Conservation (phyloP, 352 stramenopile genomes). For the Lagenidium sp. region DNA sequence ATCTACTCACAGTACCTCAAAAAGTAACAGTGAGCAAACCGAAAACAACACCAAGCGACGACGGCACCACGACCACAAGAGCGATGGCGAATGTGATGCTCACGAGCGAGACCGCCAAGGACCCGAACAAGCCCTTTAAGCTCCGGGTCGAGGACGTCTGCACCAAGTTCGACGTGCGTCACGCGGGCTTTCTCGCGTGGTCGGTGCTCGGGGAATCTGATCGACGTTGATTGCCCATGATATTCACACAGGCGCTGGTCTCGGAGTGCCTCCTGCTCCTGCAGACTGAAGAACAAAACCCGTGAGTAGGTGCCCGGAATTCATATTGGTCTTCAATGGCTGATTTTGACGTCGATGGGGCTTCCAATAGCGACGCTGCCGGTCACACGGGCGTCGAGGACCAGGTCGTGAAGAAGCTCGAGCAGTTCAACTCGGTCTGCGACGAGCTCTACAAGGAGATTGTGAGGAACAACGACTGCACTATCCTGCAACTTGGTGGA, state of each 20-base stretch:
- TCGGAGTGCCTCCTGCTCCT: conserved; percentile 66
- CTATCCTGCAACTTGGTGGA: no score
- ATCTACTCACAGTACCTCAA: no score
- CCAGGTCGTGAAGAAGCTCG: conserved; percentile 79
- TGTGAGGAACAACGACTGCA: conserved; percentile 26
- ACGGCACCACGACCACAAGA: background rate
- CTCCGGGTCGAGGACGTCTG: conserved; percentile 81
- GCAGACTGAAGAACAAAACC: conserved; percentile 63
- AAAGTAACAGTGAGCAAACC: background rate
- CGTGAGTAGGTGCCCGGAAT: conserved; percentile 20
- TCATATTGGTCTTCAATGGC: no score
- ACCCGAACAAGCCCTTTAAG: conserved; percentile 85
- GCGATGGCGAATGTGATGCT: conserved; percentile 85
- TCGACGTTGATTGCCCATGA: no score
- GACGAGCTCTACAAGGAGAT: conserved; percentile 87
- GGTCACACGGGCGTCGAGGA: conserved; percentile 38
- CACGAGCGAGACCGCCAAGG: conserved; percentile 80
- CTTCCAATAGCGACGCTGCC: conserved; percentile 27
- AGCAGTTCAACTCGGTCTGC: conserved; percentile 85
- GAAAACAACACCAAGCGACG: background rate
- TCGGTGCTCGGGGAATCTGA: no score
- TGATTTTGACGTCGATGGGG: no score
- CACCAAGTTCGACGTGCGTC: conserved; percentile 66
- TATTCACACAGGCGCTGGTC: conserved; percentile 63
- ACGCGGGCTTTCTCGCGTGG: background rate